Base-by-base conservation (phyloP, 192 early-diverging fungal genomes). In the Coemansia sp. region DNA sequence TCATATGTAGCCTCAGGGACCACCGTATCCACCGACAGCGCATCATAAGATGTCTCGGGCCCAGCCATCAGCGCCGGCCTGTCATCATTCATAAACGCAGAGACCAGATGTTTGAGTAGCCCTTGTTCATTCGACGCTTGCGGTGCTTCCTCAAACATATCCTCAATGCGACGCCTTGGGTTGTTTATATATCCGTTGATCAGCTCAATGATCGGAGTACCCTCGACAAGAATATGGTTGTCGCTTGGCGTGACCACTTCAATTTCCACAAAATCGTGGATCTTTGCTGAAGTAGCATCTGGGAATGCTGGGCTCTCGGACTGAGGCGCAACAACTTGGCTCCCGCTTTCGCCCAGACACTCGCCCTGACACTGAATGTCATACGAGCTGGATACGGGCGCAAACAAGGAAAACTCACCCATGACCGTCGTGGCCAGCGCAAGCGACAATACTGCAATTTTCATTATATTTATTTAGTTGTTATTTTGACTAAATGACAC, bases 171-270 rank as follows among this genome's bases (percentile, higher is more conserved):
- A n/a, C n/a, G 61, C 1, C 5, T 37, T 47, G 10, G 58, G 48
- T 35, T 35, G 39, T 61, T 58, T 20, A 79, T 63, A 68, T 71
- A 79, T 57, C 64, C 67, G 64, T 73, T 74, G 11, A 80, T 35
- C 72, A 74, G 57, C 26, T 80, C 77, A 38, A 71, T 54, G 1
- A 68, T 62, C 0, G 77, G 77, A 0, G 77, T 80, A 20, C 56
- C 51, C 11, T 62, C 57, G 10, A 59, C 13, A 0, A 62, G 41
- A 26, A 67, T 54, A 22, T 64, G 64, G 57, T 64, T 59, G 27
- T 19, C 41, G 35, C 14, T 55, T 6, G 57, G 22, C 3, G 37
- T 20, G 11, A 26, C n/a, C 38, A 38, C 59, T 23, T 57, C 24
- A 19, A 56, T 51, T 8, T 51, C 60, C 18, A 66, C 35, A 27